Evolutionary conservation across 148 eudicot species (phyloP).

Genomic region (Arctostaphylos glauca): DNA sequence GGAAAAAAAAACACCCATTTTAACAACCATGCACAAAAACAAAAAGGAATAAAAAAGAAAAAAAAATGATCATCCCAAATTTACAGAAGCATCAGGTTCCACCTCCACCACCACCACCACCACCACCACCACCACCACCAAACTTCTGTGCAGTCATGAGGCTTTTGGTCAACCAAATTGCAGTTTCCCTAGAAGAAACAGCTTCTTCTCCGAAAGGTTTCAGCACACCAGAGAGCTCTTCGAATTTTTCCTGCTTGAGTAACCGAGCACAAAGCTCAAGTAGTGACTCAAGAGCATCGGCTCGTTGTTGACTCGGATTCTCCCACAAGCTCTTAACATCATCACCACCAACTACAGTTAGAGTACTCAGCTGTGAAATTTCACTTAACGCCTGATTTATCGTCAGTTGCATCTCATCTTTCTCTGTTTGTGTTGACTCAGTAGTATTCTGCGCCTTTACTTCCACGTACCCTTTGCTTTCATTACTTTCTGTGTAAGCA

Average conservation of each 20-base stretch:
- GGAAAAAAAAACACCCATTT: background rate
- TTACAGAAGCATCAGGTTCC: constrained; percentile 23
- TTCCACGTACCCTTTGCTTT: constrained; percentile 24
- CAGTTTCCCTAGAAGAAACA: constrained; percentile 91
- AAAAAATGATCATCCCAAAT: constrained; percentile 1
- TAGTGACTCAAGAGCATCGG: constrained; percentile 86
- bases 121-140: constrained; percentile 17
- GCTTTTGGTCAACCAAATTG: constrained; percentile 96
- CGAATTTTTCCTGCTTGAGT: constrained; percentile 74
- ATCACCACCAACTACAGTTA: constrained; percentile 26
- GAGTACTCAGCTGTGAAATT: constrained; percentile 34
- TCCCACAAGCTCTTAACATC: constrained; percentile 39
- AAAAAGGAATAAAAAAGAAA: background rate
- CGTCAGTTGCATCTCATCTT: constrained; percentile 23
- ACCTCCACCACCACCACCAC: constrained; percentile 13
- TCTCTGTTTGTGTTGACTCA: constrained; percentile 18
- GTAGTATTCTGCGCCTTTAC: constrained; percentile 17
- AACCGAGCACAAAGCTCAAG: constrained; percentile 91
- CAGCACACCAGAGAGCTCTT: constrained; percentile 76
- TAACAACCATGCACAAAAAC: background rate
- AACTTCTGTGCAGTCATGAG: constrained; percentile 72
- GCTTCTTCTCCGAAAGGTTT: constrained; percentile 90
- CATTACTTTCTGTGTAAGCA: constrained; percentile 22
- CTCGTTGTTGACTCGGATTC: constrained; percentile 58
- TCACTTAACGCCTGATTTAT: constrained; percentile 29